Base-by-base conservation (phyloP, 176 grass and related monocot genomes). In the Juncus effusus region DNA sequence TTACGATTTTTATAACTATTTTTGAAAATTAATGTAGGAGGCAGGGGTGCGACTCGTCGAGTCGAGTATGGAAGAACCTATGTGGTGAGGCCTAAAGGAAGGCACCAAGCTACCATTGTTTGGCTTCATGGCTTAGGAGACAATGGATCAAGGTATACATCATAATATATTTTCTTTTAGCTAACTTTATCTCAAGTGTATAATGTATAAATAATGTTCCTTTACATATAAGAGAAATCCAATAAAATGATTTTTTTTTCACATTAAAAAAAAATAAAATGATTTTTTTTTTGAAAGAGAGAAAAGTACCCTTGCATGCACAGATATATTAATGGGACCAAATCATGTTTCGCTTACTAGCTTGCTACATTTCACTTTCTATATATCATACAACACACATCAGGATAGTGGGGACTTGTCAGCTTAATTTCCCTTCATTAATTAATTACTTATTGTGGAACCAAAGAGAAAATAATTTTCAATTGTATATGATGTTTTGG, bases 91-190 rank as follows among this genome's bases (percentile, higher is more conserved):
- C 90, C 90, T 45, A 95, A 86, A 80, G 90, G 77, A 74, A 89
- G 90, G 77, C 90, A 95, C 58, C 86, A 74, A 81, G 90, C 83
- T 70, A 95, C 90, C 50, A 95, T 95, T 74, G 86, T 95, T 38
- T 95, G 90, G 90, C 86, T 95, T 84, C 90, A 95, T 60, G 90
- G 86, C 69, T 40, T 90, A 42, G 90, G 90, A n/a, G 90, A 95
- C 79, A 95, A 95, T 83, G 90, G 90, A 28, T 75, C 77, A 72
- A 95, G 90, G 90, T 95, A 74, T 63, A 3, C 4, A 3, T 38
- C 37, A 3, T 13, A 7, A 10, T 8, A 37, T 42, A 36, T 41
- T 68, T 63, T 57, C 54, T 42, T 37, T 41, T 53, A 54, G 47
- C 10, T 40, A 61, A 42, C 39, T 74, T 74, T 40, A 62, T 28